Evolutionary conservation across 768 basidiomycete species (phyloP).

Genomic region (Termitomyces sp.): DNA sequence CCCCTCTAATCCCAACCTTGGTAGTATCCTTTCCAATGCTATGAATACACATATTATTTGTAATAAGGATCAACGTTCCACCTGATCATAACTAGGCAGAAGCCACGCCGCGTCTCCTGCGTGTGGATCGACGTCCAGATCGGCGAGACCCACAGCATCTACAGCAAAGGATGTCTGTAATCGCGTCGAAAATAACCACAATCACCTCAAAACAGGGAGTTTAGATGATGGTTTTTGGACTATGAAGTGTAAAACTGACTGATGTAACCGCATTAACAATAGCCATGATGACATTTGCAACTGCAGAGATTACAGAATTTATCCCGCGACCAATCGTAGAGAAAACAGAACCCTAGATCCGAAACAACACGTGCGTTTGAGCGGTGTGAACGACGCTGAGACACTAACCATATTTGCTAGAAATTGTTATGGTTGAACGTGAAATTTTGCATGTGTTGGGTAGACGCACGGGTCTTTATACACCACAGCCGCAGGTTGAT

Average conservation of each 20-base stretch:
- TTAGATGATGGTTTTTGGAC: background rate
- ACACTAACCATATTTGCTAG: background rate
- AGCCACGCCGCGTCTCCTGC: conserved; percentile 13
- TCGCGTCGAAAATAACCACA: conserved; percentile 59
- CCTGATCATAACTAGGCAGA: background rate
- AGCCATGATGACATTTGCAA: conserved; percentile 53
- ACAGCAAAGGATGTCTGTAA: conserved; percentile 50
- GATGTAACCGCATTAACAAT: conserved; percentile 54
- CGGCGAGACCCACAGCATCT: conserved; percentile 37
- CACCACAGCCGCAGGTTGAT: background rate
- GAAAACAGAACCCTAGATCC: conserved; percentile 49
- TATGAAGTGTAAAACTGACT: conserved; percentile 29
- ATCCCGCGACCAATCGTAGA: conserved; percentile 62
- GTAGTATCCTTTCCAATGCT: too few relatives aligned
- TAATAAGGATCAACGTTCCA: too few relatives aligned
- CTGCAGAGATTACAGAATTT: conserved; percentile 53
- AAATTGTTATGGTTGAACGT: background rate
- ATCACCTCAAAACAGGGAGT: conserved; percentile 38
- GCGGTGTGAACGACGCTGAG: background rate
- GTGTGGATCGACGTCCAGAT: conserved; percentile 13
- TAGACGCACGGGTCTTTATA: background rate
- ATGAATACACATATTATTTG: too few relatives aligned
- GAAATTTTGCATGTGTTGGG: background rate
- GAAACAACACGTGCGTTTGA: background rate
- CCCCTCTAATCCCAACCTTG: too few relatives aligned